These are phyloP conservation scores for Clavispora carvajalis DNA, from an alignment of 805 yeast species.

Conservation along the genomic window DNA sequence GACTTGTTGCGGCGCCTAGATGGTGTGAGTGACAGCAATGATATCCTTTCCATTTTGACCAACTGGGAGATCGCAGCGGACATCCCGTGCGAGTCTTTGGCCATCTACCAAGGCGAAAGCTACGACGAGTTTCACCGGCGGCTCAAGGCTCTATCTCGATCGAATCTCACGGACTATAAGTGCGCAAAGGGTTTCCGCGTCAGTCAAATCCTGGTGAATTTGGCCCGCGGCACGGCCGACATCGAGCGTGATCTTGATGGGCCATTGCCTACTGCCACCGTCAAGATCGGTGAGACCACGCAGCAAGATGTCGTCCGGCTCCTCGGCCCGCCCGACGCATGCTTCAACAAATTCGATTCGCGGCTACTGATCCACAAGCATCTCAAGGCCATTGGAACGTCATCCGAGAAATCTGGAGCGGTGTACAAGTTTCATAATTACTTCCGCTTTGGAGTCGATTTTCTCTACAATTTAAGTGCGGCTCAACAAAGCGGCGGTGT, in stretches of 20 bases:
- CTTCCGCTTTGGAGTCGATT: constrained; percentile 49
- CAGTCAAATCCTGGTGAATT: constrained; percentile 12
- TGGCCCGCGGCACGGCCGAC: constrained; percentile 18
- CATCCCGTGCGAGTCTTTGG: constrained; percentile 32
- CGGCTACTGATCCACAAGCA: constrained; percentile 39
- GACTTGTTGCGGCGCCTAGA: constrained; percentile 14
- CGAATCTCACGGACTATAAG: not conserved
- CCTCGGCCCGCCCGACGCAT: constrained; percentile 56
- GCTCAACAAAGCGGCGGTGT: constrained; percentile 22
- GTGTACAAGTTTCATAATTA: constrained; percentile 49
- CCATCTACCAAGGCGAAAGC: constrained; percentile 36
- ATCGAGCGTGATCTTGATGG: constrained; percentile 15
- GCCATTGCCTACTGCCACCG: constrained; percentile 1
- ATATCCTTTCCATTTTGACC: constrained; percentile 22
- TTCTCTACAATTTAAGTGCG: constrained; percentile 41
- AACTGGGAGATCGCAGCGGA: constrained; percentile 31
- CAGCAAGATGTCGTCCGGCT: constrained; percentile 44
- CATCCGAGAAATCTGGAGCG: constrained; percentile 6
- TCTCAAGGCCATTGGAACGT: constrained; percentile 8
- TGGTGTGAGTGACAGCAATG: constrained; percentile 14
- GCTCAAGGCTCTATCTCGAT: not conserved
- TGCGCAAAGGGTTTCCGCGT: not conserved
- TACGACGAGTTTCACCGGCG: constrained; percentile 21
- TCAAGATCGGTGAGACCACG: constrained; percentile 37
- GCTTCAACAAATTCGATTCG: constrained; percentile 41